A percentile compares a stretch with the other conserved stretches of the same genome.
These are phyloP conservation scores for Phytopythium montanum DNA, from an alignment of 352 stramenopile species.

Conservation along the genomic window DNA sequence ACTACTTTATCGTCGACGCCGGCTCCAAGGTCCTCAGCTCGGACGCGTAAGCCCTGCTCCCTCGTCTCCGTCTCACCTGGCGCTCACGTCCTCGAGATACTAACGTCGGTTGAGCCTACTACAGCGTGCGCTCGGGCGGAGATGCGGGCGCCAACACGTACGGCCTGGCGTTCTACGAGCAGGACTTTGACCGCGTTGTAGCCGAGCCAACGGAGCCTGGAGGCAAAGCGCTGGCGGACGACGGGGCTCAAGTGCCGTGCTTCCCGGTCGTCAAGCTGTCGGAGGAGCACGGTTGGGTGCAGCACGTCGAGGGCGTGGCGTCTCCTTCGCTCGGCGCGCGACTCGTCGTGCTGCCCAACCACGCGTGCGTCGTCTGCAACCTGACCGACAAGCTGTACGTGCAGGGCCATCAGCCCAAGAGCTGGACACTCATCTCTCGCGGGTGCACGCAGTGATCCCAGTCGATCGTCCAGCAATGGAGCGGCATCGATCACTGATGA, in stretches of 20 bases:
- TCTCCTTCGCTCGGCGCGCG: constrained; percentile 45
- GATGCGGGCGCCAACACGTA: constrained; percentile 14
- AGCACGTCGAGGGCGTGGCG: constrained; percentile 47
- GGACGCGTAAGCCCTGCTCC: constrained; percentile 30
- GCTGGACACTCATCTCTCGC: constrained; percentile 50
- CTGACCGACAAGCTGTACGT: constrained; percentile 63
- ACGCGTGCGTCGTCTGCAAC: constrained; percentile 64
- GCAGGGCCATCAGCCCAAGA: constrained; percentile 37
- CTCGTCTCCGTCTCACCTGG: not conserved
- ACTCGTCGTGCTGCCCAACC: constrained; percentile 67
- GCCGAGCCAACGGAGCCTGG: constrained; percentile 39
- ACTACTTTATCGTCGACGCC: constrained; percentile 73
- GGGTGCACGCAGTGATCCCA: constrained; percentile 45
- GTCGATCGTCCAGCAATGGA: not conserved
- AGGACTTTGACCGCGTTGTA: constrained; percentile 57
- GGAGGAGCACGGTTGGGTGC: constrained; percentile 71
- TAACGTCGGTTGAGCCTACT: not conserved
- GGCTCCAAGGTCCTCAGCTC: constrained; percentile 72
- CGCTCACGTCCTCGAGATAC: not conserved
- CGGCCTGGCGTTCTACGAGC: constrained; percentile 62
- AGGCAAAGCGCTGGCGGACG: constrained; percentile 17
- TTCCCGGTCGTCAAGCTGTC: constrained; percentile 71
- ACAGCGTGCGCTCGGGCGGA: constrained; percentile 3
- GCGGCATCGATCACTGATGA: too few species aligned
- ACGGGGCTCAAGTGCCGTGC: constrained; percentile 41